phyloP scores from a whole-genome alignment of 202 grass and related monocot genomes.

The Carex arenaria region DNA sequence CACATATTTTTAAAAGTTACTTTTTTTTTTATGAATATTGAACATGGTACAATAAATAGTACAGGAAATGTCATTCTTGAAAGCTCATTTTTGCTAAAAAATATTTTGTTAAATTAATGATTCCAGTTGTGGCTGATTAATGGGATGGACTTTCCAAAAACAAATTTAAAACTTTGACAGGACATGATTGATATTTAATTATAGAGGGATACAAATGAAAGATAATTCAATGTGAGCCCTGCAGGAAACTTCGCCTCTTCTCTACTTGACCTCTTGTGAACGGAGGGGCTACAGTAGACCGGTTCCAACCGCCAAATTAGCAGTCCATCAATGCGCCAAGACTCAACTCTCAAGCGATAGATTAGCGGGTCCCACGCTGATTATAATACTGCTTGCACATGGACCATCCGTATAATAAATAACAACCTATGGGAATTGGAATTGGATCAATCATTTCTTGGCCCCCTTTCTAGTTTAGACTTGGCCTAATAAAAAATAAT shows the following conservation, averaged over 20 bases:
- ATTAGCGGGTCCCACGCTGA: not conserved
- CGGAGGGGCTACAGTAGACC: not conserved
- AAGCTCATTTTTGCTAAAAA: not conserved
- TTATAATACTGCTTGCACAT: slow-evolving; percentile 4
- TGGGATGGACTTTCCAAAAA: not conserved
- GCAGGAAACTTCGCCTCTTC: not conserved
- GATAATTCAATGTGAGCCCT: not conserved
- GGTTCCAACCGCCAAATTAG: not conserved
- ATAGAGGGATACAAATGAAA: not conserved
- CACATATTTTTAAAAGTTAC: too few relatives aligned
- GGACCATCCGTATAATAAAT: not conserved
- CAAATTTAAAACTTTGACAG: not conserved
- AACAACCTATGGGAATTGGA: not conserved
- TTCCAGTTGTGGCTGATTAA: not conserved
- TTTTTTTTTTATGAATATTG: too few relatives aligned
- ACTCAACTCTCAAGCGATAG: not conserved
- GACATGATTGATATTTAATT: not conserved
- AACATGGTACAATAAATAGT: too few relatives aligned
- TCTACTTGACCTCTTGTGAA: not conserved
- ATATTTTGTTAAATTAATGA: not conserved
- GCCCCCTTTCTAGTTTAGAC: not conserved
- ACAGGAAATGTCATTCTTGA: too few relatives aligned
- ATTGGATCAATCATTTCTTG: not conserved
- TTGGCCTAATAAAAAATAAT: not conserved
- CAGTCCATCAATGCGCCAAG: not conserved